A percentile compares a stretch with the other conserved stretches of the same genome.
Evolutionary conservation across 805 yeast species (phyloP).

Genomic region (Middelhovenomyces tepae): DNA sequence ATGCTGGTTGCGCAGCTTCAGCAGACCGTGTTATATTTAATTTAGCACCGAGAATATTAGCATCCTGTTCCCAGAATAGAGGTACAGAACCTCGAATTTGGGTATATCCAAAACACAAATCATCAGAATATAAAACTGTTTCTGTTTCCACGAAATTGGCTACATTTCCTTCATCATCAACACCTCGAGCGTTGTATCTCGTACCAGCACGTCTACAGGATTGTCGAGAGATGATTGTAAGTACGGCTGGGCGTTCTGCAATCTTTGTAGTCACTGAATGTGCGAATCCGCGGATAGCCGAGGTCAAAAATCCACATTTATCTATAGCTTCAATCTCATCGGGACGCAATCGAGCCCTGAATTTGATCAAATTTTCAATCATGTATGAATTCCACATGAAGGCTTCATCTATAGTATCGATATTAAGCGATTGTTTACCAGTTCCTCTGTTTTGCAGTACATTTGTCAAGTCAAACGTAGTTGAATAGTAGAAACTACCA

Average conservation of each 20-base stretch:
- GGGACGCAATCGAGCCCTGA: constrained; percentile 59
- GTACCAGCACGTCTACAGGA: constrained; percentile 99
- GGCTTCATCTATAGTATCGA: constrained; percentile 57
- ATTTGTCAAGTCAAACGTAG: constrained; percentile 89
- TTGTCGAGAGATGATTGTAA: constrained; percentile 84
- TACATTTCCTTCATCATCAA: constrained; percentile 90
- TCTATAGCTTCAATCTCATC: constrained; percentile 56
- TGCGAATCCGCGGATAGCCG: constrained; percentile 93
- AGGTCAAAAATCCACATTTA: constrained; percentile 71
- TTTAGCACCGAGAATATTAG: constrained; percentile 83
- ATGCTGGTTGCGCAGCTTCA: constrained; percentile 89
- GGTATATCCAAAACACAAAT: constrained; percentile 59
- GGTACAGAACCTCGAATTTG: constrained; percentile 97
- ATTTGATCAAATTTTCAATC: constrained; percentile 72
- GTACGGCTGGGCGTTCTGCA: constrained; percentile 33
- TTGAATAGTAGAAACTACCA: constrained; percentile 88
- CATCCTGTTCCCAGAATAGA: constrained; percentile 95
- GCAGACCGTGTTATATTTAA: constrained; percentile 78
- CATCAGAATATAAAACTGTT: constrained; percentile 50
- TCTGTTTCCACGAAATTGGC: constrained; percentile 96
- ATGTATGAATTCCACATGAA: constrained; percentile 97
- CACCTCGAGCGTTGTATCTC: constrained; percentile 87
- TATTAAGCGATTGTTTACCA: constrained; percentile 13
- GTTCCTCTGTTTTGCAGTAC: constrained; percentile 54
- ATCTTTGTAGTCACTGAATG: constrained; percentile 47